Evolutionary conservation across 2,329 filamentous ascomycete species (phyloP), one percentile per base, ranked within the genome.

Genomic region (Calycina marina): DNA sequence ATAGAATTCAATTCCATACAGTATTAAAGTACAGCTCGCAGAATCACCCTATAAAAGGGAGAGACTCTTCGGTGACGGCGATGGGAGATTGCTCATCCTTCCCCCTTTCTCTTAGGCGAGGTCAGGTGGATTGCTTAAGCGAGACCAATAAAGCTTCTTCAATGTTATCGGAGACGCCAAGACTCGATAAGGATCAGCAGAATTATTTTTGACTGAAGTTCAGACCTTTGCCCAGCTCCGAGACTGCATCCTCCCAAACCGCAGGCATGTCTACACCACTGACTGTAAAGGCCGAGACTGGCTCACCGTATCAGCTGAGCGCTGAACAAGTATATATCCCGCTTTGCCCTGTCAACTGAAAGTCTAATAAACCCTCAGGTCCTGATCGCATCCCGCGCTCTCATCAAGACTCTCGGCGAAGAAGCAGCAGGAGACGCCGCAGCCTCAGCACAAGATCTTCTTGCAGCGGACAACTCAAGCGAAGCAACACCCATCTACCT

Each of bases 361-460:
- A 16, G 20, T 25, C 36, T 40, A 28, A 45, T 22, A 32, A 2
- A 15, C 33, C 12, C 22, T 16, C 28, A 75, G 69, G 67, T 65
- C 18, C 53, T 75, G 37, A 75, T 73, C 51, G 72, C 72, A 20
- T 72, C 70, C 41, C 72, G 67, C 50, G 70, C 72, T 17, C 64
- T 77, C 13, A 55, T 77, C 36, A 59, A 62, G 28, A 69, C 75
- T 54, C 72, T 77, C 54, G 20, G 20, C n/a, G 20, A 22, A 22
- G 20, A 67, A 70, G 49, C 69, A 65, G 4, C 57, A 66, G 27
- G 36, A 40, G n/a, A 56, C 16, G 57, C 56, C 26, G 51, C 62
- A 2, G 50, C 53, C 43, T 75, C 75, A 59, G 67, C 67, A 49
- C 67, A 67, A 42, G 60, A 76, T 8, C 59, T 76, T 35, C 56